Evolutionary conservation across 441 rosid species (phyloP), one percentile per base, ranked within the genome.

Genomic region (Corymbia citriodora): DNA sequence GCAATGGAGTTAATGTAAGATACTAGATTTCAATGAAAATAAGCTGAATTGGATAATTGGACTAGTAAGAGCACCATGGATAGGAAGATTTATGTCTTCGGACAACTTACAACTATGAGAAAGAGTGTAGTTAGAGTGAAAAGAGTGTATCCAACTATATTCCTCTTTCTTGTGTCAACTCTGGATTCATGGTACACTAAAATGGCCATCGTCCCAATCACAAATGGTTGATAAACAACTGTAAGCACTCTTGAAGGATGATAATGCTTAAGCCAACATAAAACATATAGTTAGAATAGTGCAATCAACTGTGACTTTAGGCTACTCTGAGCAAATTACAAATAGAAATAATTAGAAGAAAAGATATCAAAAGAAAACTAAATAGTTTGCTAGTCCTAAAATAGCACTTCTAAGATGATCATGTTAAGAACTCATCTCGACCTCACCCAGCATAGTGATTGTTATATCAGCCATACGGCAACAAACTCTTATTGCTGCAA

Each of bases 191-290:
- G 40, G 40, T 40, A 40, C 40, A 40, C 40, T 40, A 40, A 40
- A 5, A 40, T 40, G 40, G 93, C 88, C 81, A 97, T 94, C 21
- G 96, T 93, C 91, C 92, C 96, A 49, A 95, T 88, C 2, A 98
- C 96, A 72, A 97, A 94, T 31, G 98, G 96, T 93, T 94, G 96
- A 88, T 96, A 96, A 68, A 97, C 96, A 48, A 97, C 95, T 25
- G 99, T 94, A 83, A 97, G 95, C 8, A 95, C 97, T 89, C 98
- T 96, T 90, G 99, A 94, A 87, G 99, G 99, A 94, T 97, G 99
- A 90, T 96, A 97, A 55, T 89, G 88, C 98, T 96, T 87, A 90
- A 82, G 49, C 86, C 15, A 68, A 53, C 92, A 52, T 33, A 13
- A 74, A 33, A 89, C 68, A 61, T 27, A 12, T 10, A 40, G 68